A percentile compares a stretch with the other conserved stretches of the same genome.
phyloP scores from a whole-genome alignment of 805 yeast species.

The Saccharomycopsis schoenii region DNA sequence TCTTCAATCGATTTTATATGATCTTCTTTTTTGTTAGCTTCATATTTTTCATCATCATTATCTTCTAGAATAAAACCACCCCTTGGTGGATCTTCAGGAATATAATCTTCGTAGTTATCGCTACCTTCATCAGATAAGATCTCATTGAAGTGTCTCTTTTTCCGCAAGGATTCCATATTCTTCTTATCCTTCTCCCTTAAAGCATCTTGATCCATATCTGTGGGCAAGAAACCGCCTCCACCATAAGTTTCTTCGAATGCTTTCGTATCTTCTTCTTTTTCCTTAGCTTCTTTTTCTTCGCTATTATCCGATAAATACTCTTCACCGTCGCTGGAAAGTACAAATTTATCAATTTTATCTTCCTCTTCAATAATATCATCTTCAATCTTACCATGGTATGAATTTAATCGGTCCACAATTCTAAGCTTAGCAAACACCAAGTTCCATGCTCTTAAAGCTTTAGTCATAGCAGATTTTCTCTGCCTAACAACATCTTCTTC shows the following conservation, averaged over 20 bases:
- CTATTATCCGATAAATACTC: constrained; percentile 17
- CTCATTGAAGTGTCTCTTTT: not conserved
- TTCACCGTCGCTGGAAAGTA: constrained; percentile 13
- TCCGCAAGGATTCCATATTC: not conserved
- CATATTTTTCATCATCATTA: not conserved
- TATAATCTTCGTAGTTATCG: not conserved
- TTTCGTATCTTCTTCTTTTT: constrained; percentile 13
- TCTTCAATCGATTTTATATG: constrained; percentile 1
- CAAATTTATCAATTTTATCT: constrained; percentile 10
- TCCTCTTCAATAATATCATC: constrained; percentile 8
- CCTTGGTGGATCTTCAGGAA: not conserved
- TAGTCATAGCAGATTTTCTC: constrained; percentile 34
- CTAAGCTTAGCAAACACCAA: constrained; percentile 40
- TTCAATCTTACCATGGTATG: constrained; percentile 37
- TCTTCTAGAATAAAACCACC: not conserved
- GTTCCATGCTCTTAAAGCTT: constrained; percentile 46
- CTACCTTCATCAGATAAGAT: not conserved
- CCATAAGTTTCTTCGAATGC: constrained; percentile 7
- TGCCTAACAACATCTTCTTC: constrained; percentile 41
- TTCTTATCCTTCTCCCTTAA: constrained; percentile 1
- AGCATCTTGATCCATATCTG: constrained; percentile 14
- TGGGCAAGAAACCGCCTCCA: constrained; percentile 17
- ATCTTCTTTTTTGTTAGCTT: constrained; percentile 7
- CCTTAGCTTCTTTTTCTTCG: constrained; percentile 17
- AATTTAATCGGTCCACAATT: constrained; percentile 37